Evolutionary conservation across 2,329 filamentous ascomycete genomes (phyloP), one percentile per base, ranked within the genome.

Genomic region (Xylariomycetidae sp.): DNA sequence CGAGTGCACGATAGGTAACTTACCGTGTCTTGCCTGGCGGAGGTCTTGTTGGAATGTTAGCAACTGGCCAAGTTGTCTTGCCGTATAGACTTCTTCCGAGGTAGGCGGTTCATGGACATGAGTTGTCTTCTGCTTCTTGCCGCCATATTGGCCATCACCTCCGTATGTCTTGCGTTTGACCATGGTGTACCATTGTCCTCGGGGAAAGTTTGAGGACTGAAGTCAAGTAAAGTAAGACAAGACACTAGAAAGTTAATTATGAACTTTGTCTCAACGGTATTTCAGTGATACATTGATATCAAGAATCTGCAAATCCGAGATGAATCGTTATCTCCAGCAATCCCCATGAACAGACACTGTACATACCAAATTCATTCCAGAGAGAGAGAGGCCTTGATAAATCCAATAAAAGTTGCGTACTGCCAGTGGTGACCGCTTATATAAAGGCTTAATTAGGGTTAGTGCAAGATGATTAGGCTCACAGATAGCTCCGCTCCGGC

Each of bases 31-130:
- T 50, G 82, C 70, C 59, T 77, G 69, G 51, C 69, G 64, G 56
- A 78, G 62, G 57, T 88, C 80, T 59, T 88, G 83, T 45, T 84
- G 72, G 52, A 88, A 88, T 35, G 69, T 62, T 25, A 92, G 69
- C 27, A 88, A 67, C 40, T 79, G 70, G 50, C 74, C 74, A 39
- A 92, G 67, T 53, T 92, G 83, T 33, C 77, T 70, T 42, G 73
- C 71, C 23, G 77, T 77, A 30, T 69, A 63, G 29, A 86, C 69
- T 23, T 82, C 74, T 44, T 82, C 78, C 9, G 70, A 72, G 3
- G 75, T 72, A 11, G 76, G 72, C 2, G 69, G 58, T 37, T 78
- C 70, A 43, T 77, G 71, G 5, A 68, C 62, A 37, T 57, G 48
- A 23, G 39, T 46, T n/a, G 72, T 60, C 53, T 74, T 77, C 40